Conservation (phyloP, 2,329 filamentous ascomycete genomes). For the Calcarisporium arbuscula region DNA sequence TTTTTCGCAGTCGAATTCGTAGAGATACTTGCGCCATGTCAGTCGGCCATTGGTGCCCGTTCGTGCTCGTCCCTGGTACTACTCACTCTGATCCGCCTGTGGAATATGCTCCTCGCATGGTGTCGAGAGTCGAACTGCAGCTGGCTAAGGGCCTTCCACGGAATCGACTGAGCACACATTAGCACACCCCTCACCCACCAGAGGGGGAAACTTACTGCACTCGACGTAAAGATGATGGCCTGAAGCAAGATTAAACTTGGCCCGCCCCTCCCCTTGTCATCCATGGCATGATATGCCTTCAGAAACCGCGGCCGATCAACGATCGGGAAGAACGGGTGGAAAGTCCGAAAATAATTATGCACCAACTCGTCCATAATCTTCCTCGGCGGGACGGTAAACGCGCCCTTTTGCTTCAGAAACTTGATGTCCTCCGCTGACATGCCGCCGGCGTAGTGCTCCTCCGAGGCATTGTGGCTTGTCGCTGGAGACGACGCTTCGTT, state of each 20-base stretch:
- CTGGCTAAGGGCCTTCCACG: no score
- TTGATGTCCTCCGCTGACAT: slow-evolving; percentile 7
- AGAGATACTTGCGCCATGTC: slow-evolving; percentile 13
- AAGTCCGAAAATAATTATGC: slow-evolving; percentile 11
- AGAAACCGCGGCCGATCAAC: slow-evolving; percentile 12
- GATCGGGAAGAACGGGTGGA: slow-evolving; percentile 15
- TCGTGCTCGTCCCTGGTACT: background rate
- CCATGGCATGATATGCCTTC: slow-evolving; percentile 3
- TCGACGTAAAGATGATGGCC: slow-evolving; percentile 5
- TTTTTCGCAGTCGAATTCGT: slow-evolving; percentile 13
- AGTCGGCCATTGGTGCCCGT: no score
- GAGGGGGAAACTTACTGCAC: slow-evolving; percentile 4
- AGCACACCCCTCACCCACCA: no score
- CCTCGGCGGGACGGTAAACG: slow-evolving; percentile 9
- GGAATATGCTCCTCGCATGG: slow-evolving; percentile 9
- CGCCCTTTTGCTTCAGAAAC: slow-evolving; percentile 13
- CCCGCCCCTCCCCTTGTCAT: slow-evolving; percentile 2
- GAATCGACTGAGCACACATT: no score
- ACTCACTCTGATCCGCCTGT: slow-evolving; percentile 9
- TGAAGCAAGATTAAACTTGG: slow-evolving; percentile 5
- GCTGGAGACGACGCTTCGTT: no score
- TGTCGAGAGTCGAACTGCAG: slow-evolving; percentile 10
- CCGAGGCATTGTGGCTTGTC: no score
- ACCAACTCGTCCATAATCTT: slow-evolving; percentile 11
- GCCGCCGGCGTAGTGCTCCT: background rate